Evolutionary conservation across 768 basidiomycete genomes (phyloP), one percentile per base, ranked within the genome.

Genomic region (Hemileccinum impolitum): DNA sequence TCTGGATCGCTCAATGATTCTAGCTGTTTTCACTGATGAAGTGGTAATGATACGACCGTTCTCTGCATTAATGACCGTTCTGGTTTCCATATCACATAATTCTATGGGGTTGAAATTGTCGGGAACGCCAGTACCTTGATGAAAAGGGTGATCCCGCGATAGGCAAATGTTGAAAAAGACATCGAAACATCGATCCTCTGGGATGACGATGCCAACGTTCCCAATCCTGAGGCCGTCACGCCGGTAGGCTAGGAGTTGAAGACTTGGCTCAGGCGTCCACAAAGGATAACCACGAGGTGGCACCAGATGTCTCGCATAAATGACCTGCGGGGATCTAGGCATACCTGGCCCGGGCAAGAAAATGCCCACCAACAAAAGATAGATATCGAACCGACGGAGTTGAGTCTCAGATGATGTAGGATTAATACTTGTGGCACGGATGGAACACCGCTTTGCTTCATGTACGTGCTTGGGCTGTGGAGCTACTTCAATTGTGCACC

Each of bases 141-240:
- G 43, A n/a, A 43, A 55, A 2, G 53, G 31, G 39, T 72, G 66
- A n/a, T 68, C 57, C 6, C 56, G 64, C 39, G 65, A 58, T 12
- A 67, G 54, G 31, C 62, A 67, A 2, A 72, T 59, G 39, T 67
- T 70, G 54, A 71, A 70, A 1, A 35, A 44, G 9, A 44, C 32
- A 15, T 44, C 43, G n/a, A 44, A 69, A 58, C 49, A 65, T 23
- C 69, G 69, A 35, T 57, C 53, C n/a, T 56, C 56, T 2, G 62
- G 46, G n/a, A 47, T 59, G 14, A 71, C 43, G 19, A 71, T 55
- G 3, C 67, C 66, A 4, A 71, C 63, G 40, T 73, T 70, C 7
- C 70, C 68, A 6, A 70, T 67, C 31, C 48, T 59, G 30, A 67
- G 55, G 4, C 68, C 69, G 7, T 57, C 50, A 7, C 40, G 48